Base-by-base conservation (phyloP, 495 filamentous ascomycete genomes). In the Tirmania nivea region DNA sequence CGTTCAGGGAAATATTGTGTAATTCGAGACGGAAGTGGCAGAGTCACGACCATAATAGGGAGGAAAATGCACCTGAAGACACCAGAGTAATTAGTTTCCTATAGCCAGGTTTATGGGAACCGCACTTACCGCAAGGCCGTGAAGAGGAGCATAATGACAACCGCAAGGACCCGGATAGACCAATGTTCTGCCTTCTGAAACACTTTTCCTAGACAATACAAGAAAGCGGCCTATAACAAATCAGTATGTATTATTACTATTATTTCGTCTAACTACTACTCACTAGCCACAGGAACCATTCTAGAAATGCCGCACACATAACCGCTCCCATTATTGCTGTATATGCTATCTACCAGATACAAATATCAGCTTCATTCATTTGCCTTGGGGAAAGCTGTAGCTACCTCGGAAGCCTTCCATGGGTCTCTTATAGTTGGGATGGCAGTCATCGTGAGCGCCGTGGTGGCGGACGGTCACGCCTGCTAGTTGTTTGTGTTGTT, bases 281-380 rank as follows among this genome's bases (percentile, higher is more conserved):
- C 61, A 62, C 79, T 47, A 95, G 75, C 83, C 87, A 95, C 5
- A 97, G 75, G 50, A 94, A 76, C 90, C 90, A 96, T 69, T 97
- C 90, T 19, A 94, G 73, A 21, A 86, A 71, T 2, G 90, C 90
- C 47, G 81, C 83, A 1, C 87, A 60, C 81, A 95, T 83, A 19
- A 95, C 71, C 19, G 81, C 68, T 45, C 83, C 83, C 52, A 95
- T 75, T 60, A 95, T 83, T 51, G 79, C 71, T 19, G 89, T 78
- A 63, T 93, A 95, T 49, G 86, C 66, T 54, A 86, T 81, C 81
- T 88, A 58, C 17, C 58, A 47, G 49, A 34, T n/a, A 19, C 12
- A 31, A 37, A 49, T 10, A 59, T 68, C 42, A 68, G 58, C 35
- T 50, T 21, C 20, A 12, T 34, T 37, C 49, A 39, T 25, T 34